Base-by-base conservation (phyloP, 164 flowering plant genomes). In the Piper longum region DNA sequence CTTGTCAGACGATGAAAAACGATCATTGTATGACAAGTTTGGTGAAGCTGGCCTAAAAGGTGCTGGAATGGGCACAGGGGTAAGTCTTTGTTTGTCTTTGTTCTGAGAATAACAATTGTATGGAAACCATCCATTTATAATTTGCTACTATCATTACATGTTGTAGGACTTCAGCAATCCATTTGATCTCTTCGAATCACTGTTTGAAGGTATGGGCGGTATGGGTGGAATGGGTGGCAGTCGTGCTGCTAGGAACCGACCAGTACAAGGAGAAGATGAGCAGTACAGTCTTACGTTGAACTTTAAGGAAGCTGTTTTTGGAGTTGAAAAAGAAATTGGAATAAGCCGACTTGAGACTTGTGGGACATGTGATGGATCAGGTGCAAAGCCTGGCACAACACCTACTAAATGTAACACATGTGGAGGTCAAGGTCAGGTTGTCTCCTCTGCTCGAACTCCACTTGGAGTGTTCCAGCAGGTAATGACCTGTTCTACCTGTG, bases 11-110 rank as follows among this genome's bases (percentile, higher is more conserved):
- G 99, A 93, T 75, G 90, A 88, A 73, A 93, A 93, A 71, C 79
- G 91, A 40, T 87, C 97, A 40, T 64, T 93, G 14, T 93, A 93
- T 72, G 99, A 93, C 74, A 86, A n/a, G 69, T 93, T 84, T 72
- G 99, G 99, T 19, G 99, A 93, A 75, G 97, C 92, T 67, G 97
- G 96, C 36, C 85, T 90, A 44, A 90, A 90, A 77, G 97, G 96
- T 64, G 81, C 83, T 62, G 89, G 92, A 52, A 78, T 80, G 80
- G 97, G 91, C 67, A 83, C 69, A 78, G 97, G 96, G 92, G 99
- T 93, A 69, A 81, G 96, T 77, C 54, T 54, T 61, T 69, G 26
- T 36, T 59, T 17, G 36, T 57, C 16, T 9, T 56, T 19, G 26
- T 19, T 14, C 41, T n/a, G 41, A 36, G 16, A 57, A 57, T 36